These are phyloP conservation scores for Lizonia empirigonia DNA, from an alignment of 2,329 filamentous ascomycete species.

Conservation along the genomic window DNA sequence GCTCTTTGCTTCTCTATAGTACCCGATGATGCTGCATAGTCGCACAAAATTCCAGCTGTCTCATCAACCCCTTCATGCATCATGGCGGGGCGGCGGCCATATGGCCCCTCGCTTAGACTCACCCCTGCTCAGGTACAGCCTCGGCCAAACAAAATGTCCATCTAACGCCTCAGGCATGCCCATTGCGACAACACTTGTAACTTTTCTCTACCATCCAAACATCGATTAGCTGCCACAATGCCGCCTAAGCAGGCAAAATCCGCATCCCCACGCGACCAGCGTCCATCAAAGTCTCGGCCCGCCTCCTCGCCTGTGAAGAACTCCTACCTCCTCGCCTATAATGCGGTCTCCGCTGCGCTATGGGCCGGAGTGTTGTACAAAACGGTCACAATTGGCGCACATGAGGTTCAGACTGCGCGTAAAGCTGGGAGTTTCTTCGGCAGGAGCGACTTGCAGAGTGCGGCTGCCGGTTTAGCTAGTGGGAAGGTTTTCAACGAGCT, in stretches of 20 bases:
- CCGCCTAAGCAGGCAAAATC: conserved; percentile 23
- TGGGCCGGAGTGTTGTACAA: conserved; percentile 80
- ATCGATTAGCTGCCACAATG: conserved; percentile 14
- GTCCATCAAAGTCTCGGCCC: not conserved
- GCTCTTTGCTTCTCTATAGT: too few relatives aligned
- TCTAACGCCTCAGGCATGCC: conserved; percentile 2
- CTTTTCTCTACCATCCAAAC: not conserved
- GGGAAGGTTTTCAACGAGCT: conserved; percentile 65
- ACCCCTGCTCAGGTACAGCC: not conserved
- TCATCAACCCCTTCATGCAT: not conserved
- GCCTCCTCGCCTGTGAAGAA: conserved; percentile 31
- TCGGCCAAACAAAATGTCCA: conserved; percentile 15
- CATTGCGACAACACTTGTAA: not conserved
- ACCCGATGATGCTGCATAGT: too few relatives aligned
- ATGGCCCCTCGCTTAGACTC: conserved; percentile 1
- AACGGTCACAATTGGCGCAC: conserved; percentile 60
- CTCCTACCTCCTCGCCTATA: conserved; percentile 82
- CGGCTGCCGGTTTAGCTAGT: conserved; percentile 25
- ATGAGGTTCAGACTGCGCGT: conserved; percentile 21
- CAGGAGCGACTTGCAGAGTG: conserved; percentile 14
- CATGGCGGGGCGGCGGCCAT: not conserved
- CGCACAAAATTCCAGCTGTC: too few relatives aligned
- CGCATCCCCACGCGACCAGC: conserved; percentile 5
- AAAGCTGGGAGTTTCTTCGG: conserved; percentile 24
- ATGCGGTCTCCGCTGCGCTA: conserved; percentile 73